Evolutionary conservation across 2,329 filamentous ascomycete species (phyloP), one percentile per base, ranked within the genome.

Genomic region (Aspergillus sp.): DNA sequence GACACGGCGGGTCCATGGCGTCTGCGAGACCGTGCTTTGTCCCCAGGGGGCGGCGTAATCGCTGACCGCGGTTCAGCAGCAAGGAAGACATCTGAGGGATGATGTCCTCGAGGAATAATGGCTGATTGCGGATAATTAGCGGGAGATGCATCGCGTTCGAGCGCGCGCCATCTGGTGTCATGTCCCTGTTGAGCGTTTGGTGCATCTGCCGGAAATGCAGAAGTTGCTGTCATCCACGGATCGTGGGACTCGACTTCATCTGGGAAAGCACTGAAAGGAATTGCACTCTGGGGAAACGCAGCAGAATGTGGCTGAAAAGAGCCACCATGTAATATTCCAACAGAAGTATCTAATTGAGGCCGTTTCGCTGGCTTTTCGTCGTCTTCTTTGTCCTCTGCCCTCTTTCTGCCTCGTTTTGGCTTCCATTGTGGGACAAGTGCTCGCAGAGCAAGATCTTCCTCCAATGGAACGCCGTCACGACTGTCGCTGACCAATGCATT

Each of bases 401-500:
- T 58, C 80, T 86, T 72, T 43, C 80, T 70, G 9, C 80, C 80
- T 47, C 80, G 74, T 58, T 82, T 83, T 1, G 80, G 80, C 54
- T 79, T 74, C 66, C 79, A 81, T 49, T 93, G 85, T 23, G 90
- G 90, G 44, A 95, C 76, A 3, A 96, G 75, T 2, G 90, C 88
- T 51, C 90, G 79, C 43, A 96, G 75, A 2, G 90, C 90, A 66
- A 95, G 82, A 66, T 96, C 90, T 65, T 96, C 90, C 64, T 95
- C 89, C 2, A 89, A 71, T 1, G 84, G 79, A 1, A 96, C 88
- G 5, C 88, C 89, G 67, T 95, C 90, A 41, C 90, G 81, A 13
- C 82, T 81, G 27, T 79, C 75, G 22, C 79, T 78, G 32, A 84
- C 75, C 2, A 85, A 81, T 46, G 83, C 79, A 25, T 79, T 74